Conservation (phyloP, 106 monocot genomes). For the Cymbidium sinense region DNA sequence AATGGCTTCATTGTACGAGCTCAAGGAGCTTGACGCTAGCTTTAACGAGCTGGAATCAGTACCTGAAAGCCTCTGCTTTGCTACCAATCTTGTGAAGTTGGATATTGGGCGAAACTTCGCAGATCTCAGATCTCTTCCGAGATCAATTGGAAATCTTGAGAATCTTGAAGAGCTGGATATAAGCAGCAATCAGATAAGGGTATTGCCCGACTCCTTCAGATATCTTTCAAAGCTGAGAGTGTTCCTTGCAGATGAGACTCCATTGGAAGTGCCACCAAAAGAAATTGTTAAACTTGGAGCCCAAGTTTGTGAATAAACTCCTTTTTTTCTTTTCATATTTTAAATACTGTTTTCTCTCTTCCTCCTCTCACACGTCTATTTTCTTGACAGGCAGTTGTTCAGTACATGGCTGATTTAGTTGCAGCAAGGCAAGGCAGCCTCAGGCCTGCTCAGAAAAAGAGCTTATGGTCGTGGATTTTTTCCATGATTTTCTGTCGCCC, state of each 20-base stretch:
- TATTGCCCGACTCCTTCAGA: slow-evolving; percentile 73
- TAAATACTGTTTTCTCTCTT: background rate
- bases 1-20: slow-evolving; percentile 53
- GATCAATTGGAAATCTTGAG: slow-evolving; percentile 88
- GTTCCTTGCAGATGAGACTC: slow-evolving; percentile 75
- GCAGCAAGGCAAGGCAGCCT: slow-evolving; percentile 20
- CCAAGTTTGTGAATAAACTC: slow-evolving; percentile 37
- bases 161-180: slow-evolving; percentile 90
- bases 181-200: slow-evolving; percentile 81
- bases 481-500: slow-evolving; percentile 25
- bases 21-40: slow-evolving; percentile 77
- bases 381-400: slow-evolving; percentile 60
- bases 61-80: slow-evolving; percentile 80
- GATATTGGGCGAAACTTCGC: slow-evolving; percentile 81
- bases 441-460: slow-evolving; percentile 14
- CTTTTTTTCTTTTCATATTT: background rate
- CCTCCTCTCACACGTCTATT: background rate
- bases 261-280: slow-evolving; percentile 83
- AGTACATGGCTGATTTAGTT: slow-evolving; percentile 84
- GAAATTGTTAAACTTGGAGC: slow-evolving; percentile 77
- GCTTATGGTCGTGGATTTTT: slow-evolving; percentile 65
- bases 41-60: slow-evolving; percentile 88
- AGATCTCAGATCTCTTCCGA: slow-evolving; percentile 68
- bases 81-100: slow-evolving; percentile 62
- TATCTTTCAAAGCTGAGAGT: slow-evolving; percentile 60